Conservation (phyloP, 306 rosid genomes). For the Vigna mungo region DNA sequence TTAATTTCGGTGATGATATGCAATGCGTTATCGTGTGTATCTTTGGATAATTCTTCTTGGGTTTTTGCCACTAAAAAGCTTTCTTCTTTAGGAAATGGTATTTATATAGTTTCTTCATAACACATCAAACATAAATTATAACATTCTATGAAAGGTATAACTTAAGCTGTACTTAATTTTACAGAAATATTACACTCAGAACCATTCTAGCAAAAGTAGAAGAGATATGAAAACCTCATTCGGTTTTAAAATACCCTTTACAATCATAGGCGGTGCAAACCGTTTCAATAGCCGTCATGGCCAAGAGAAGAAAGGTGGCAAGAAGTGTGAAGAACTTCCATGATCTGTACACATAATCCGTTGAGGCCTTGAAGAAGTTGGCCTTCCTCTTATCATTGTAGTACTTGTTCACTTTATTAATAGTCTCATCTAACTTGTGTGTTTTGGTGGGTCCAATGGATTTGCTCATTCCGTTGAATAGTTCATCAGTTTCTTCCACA, state of each 20-base stretch:
- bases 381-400: constrained; percentile 4
- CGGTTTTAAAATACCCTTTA: not conserved
- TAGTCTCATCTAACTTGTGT: not conserved
- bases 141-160: too few relatives aligned
- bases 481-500: constrained; percentile 1
- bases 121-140: too few relatives aligned
- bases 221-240: not conserved
- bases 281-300: constrained; percentile 25
- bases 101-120: too few relatives aligned
- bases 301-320: constrained; percentile 27
- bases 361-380: not conserved
- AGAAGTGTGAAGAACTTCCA: constrained; percentile 39
- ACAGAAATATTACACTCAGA: too few relatives aligned
- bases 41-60: too few relatives aligned
- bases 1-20: not conserved
- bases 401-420: constrained; percentile 27
- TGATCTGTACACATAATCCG: constrained; percentile 24
- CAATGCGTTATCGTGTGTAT: not conserved
- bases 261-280: constrained; percentile 41
- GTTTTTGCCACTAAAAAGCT: too few relatives aligned
- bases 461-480: constrained; percentile 44
- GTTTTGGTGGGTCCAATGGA: constrained; percentile 30
- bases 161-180: too few relatives aligned
- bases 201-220: not conserved
- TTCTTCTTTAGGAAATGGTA: too few relatives aligned